These are phyloP conservation scores for Schoenoplectus tabernaemontani DNA, from an alignment of 202 grass and related monocot genomes.

Conservation along the genomic window DNA sequence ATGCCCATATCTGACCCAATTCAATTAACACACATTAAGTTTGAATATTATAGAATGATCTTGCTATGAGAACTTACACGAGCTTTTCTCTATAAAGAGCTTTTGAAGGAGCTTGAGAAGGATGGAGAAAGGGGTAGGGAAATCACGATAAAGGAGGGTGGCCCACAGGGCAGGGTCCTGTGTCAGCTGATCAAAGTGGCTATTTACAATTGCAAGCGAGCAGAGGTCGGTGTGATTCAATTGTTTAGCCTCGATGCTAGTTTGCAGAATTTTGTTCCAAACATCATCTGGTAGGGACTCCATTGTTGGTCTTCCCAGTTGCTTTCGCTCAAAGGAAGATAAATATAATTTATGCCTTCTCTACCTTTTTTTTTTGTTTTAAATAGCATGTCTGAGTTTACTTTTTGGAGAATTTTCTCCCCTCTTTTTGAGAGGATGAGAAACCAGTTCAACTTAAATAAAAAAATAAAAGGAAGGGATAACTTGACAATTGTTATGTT, in stretches of 20 bases:
- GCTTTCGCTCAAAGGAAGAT: background rate
- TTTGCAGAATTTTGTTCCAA: background rate
- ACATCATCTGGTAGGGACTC: background rate
- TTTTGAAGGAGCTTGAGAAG: background rate
- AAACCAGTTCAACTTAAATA: too few species aligned
- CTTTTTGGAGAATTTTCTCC: too few species aligned
- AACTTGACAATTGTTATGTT: too few species aligned
- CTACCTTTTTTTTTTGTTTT: background rate
- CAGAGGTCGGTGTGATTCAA: slow-evolving; percentile 1
- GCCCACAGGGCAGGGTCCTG: background rate
- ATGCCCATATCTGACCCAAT: background rate
- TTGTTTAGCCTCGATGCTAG: background rate
- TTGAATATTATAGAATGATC: background rate
- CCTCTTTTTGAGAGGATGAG: too few species aligned
- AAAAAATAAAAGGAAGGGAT: too few species aligned
- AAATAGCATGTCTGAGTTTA: background rate
- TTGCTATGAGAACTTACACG: background rate
- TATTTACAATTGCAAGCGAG: background rate
- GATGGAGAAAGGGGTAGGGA: background rate
- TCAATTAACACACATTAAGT: background rate
- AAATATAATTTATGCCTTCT: background rate
- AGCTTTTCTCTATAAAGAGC: background rate
- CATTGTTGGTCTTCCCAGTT: background rate
- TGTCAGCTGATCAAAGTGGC: background rate
- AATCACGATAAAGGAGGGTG: background rate